These are phyloP conservation scores for Solanum chmielewskii DNA, from an alignment of 257 asterid species.

Conservation along the genomic window DNA sequence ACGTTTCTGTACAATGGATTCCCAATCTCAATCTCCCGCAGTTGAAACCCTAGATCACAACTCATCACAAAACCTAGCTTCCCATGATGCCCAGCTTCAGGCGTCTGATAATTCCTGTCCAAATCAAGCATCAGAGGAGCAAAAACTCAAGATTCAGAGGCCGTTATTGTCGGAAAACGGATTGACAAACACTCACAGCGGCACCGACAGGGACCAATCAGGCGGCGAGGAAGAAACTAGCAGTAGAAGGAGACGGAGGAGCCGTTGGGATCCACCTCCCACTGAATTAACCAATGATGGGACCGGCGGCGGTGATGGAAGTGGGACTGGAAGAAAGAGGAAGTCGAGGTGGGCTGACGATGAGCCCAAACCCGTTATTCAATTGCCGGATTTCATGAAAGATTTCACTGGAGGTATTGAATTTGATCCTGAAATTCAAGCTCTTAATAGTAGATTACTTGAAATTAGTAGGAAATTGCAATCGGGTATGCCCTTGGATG, in stretches of 20 bases:
- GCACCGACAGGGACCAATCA: conserved; percentile 66
- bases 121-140: conserved; percentile 1
- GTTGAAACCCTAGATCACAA: conserved; percentile 11
- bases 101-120: not conserved
- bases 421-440: conserved; percentile 83
- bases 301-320: conserved; percentile 12
- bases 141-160: conserved; percentile 25
- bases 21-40: conserved; percentile 34
- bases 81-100: conserved; percentile 1
- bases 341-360: conserved; percentile 96
- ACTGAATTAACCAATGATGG: conserved; percentile 38
- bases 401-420: conserved; percentile 81
- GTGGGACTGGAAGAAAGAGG: conserved; percentile 65
- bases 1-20: conserved; percentile 3
- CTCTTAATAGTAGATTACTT: conserved; percentile 67
- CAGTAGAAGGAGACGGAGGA: conserved; percentile 60
- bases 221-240: conserved; percentile 90
- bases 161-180: conserved; percentile 56
- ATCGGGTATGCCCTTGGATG: conserved; percentile 78
- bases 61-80: not conserved
- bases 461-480: conserved; percentile 88
- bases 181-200: conserved; percentile 54
- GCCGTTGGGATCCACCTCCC: conserved; percentile 90
- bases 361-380: conserved; percentile 68
- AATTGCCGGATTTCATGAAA: conserved; percentile 79